These are phyloP conservation scores for Barnettozyma botsteinii DNA, from an alignment of 805 yeast species.

Conservation along the genomic window DNA sequence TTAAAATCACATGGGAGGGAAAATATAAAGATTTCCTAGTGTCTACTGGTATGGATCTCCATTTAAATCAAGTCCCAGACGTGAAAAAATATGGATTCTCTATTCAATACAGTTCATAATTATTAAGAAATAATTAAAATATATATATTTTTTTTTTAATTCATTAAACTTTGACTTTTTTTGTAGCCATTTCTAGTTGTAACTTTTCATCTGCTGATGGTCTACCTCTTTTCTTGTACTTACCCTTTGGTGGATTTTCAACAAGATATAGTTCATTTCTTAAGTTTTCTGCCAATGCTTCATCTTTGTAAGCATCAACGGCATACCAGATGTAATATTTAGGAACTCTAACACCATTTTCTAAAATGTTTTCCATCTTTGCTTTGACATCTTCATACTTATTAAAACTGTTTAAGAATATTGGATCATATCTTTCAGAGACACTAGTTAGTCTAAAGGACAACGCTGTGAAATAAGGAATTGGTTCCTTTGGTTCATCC, in stretches of 20 bases:
- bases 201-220: slow-evolving; percentile 1
- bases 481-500: slow-evolving; percentile 28
- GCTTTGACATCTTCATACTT: slow-evolving; percentile 49
- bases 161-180: slow-evolving; percentile 2
- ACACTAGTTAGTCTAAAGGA: slow-evolving; percentile 63
- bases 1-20: slow-evolving; percentile 84
- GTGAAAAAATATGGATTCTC: slow-evolving; percentile 13
- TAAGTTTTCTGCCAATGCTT: slow-evolving; percentile 54
- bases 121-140: not conserved
- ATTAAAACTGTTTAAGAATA: slow-evolving; percentile 60
- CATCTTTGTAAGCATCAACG: slow-evolving; percentile 70
- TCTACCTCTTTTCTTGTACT: slow-evolving; percentile 26
- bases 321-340: slow-evolving; percentile 77
- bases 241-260: slow-evolving; percentile 40
- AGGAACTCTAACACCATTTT: slow-evolving; percentile 53
- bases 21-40: slow-evolving; percentile 72
- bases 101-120: not conserved
- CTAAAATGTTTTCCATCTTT: slow-evolving; percentile 56
- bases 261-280: slow-evolving; percentile 51
- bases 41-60: slow-evolving; percentile 62
- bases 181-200: not conserved
- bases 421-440: slow-evolving; percentile 58
- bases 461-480: slow-evolving; percentile 47
- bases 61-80: slow-evolving; percentile 40
- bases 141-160: too few species aligned